Conservation (phyloP, 257 asterid species). For the Buddleja alternifolia region DNA sequence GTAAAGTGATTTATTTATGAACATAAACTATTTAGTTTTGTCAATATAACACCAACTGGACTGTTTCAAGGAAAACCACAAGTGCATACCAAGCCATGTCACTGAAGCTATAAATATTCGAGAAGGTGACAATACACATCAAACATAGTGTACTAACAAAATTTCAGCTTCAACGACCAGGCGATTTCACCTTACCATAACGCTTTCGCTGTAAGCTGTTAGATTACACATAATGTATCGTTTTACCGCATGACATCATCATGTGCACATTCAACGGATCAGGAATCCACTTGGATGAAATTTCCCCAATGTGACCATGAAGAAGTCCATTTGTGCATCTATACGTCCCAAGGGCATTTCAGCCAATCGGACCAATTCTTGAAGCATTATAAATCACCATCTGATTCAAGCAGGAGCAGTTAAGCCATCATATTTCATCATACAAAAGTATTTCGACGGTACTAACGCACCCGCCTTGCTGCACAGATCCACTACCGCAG, state of each 20-base stretch:
- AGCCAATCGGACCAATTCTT: neutral
- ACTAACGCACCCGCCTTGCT: constrained; percentile 77
- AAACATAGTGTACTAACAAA: neutral
- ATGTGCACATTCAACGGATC: too few species aligned
- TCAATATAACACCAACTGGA: too few species aligned
- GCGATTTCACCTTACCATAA: neutral
- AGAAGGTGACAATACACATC: too few species aligned
- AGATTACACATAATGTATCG: too few species aligned
- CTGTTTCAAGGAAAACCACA: too few species aligned
- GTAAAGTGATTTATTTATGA: too few species aligned
- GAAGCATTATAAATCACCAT: neutral
- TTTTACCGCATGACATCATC: too few species aligned
- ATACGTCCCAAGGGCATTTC: neutral
- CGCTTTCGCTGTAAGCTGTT: too few species aligned
- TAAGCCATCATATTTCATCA: constrained; percentile 80
- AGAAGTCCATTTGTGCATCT: neutral
- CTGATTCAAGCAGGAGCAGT: constrained; percentile 47
- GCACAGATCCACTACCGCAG: constrained; percentile 87
- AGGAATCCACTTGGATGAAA: neutral
- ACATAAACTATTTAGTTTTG: too few species aligned
- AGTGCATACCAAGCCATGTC: too few species aligned
- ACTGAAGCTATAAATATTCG: too few species aligned
- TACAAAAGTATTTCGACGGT: constrained; percentile 66
- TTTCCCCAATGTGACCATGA: neutral
- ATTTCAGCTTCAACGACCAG: neutral